Percentiles rank a stretch among this genome's conserved stretches.
These are phyloP conservation scores for Tetraselmis striata DNA, from an alignment of 139 green algal genomes.

Conservation along the genomic window DNA sequence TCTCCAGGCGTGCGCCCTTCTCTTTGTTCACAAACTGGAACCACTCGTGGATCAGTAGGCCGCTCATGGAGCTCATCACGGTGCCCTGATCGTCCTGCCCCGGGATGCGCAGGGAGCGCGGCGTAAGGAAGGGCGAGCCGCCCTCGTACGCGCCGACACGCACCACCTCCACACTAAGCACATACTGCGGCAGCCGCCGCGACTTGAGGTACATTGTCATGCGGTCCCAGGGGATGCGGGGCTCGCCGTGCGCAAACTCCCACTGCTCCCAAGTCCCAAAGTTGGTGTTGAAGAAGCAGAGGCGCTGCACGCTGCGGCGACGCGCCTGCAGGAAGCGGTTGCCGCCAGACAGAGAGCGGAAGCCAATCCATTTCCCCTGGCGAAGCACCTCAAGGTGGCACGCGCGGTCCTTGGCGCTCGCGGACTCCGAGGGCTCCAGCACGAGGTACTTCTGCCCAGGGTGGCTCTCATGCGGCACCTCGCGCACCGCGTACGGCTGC, in stretches of 20 bases:
- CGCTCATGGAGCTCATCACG: slow-evolving; percentile 30
- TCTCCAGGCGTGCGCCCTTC: slow-evolving; percentile 32
- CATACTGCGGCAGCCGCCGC: slow-evolving; percentile 38
- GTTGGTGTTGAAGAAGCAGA: slow-evolving; percentile 64
- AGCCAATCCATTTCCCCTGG: slow-evolving; percentile 53
- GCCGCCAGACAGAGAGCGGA: slow-evolving; percentile 42
- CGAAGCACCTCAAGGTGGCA: slow-evolving; percentile 15
- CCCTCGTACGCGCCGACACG: slow-evolving; percentile 30
- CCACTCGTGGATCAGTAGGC: slow-evolving; percentile 49
- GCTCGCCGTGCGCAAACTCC: slow-evolving; percentile 31
- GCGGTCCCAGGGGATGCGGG: slow-evolving; percentile 26
- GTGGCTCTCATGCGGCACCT: not conserved
- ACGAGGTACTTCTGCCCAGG: not conserved
- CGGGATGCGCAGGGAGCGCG: slow-evolving; percentile 15
- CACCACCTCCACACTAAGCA: slow-evolving; percentile 39
- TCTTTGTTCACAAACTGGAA: slow-evolving; percentile 61
- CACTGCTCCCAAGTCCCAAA: slow-evolving; percentile 71
- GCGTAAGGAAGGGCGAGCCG: slow-evolving; percentile 11
- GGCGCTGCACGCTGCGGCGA: slow-evolving; percentile 33
- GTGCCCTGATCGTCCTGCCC: not conserved
- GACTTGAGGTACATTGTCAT: slow-evolving; percentile 34
- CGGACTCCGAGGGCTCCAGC: not conserved
- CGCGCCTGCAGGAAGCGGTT: slow-evolving; percentile 62
- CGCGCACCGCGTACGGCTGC: not conserved
- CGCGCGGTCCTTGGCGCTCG: not conserved